Conservation (phyloP, 768 basidiomycete species). For the Krasilnikovozyma curviuscula region DNA sequence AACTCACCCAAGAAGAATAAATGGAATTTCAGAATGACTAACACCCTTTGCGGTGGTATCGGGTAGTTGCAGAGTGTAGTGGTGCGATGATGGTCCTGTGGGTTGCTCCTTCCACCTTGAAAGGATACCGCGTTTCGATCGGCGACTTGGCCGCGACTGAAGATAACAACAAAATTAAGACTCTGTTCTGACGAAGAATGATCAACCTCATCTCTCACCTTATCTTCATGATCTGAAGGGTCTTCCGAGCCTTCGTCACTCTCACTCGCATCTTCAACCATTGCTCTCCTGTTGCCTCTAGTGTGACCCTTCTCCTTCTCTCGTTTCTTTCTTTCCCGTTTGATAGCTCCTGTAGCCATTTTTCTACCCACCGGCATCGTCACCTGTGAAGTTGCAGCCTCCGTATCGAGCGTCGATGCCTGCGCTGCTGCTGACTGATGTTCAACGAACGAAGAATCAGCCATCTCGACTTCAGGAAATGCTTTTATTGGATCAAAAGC, state of each 20-base stretch:
- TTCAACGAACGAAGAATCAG: background rate
- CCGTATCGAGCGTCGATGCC: background rate
- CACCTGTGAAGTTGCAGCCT: background rate
- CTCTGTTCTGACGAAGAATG: too few species aligned
- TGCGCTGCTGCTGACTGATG: background rate
- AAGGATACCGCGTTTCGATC: too few species aligned
- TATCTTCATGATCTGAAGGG: too few species aligned
- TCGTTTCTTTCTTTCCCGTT: conserved; percentile 1
- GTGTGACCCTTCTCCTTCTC: background rate
- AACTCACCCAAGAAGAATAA: conserved; percentile 65
- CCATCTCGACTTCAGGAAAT: conserved; percentile 9
- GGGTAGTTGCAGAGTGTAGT: conserved; percentile 21
- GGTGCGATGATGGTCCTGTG: conserved; percentile 8
- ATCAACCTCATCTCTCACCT: too few species aligned
- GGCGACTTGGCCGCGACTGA: too few species aligned
- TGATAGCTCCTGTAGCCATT: conserved; percentile 6
- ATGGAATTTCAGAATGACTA: conserved; percentile 35
- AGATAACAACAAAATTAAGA: too few species aligned
- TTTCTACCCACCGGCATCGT: background rate
- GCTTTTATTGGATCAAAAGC: background rate
- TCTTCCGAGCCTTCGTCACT: too few species aligned
- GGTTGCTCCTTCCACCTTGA: background rate
- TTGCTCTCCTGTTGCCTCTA: background rate
- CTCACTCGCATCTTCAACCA: background rate
- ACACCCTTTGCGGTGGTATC: conserved; percentile 13